Evolutionary conservation across 306 rosid species (phyloP).

Genomic region (Oemleria cerasiformis): DNA sequence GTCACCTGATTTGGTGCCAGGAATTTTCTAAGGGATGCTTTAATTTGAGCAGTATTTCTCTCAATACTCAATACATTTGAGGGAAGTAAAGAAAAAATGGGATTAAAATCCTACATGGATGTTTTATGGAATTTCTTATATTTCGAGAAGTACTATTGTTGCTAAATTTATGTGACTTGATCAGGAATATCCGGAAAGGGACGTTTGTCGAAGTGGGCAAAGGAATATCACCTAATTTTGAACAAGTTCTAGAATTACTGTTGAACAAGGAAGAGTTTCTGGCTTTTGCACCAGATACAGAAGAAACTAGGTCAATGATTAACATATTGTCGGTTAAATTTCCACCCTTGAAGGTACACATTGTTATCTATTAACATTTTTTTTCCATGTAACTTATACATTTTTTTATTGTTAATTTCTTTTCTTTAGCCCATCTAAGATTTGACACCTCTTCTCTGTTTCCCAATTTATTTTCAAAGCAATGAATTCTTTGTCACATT

Average conservation of each 20-base stretch:
- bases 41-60: not conserved
- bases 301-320: conserved; percentile 70
- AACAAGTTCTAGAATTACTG: conserved; percentile 60
- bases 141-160: not conserved
- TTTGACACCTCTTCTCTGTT: conserved; percentile 9
- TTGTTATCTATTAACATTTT: not conserved
- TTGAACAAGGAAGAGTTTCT: conserved; percentile 59
- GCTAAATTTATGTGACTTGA: conserved; percentile 30
- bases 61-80: not conserved
- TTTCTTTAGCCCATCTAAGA: not conserved
- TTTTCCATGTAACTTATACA: conserved; percentile 8
- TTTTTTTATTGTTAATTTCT: not conserved
- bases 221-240: conserved; percentile 79
- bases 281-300: conserved; percentile 82
- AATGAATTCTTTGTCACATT: not conserved
- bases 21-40: not conserved
- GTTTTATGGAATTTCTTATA: not conserved
- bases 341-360: conserved; percentile 73
- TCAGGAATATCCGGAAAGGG: conserved; percentile 68
- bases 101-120: not conserved
- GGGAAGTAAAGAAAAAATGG: not conserved
- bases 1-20: not conserved
- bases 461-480: not conserved
- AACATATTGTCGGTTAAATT: conserved; percentile 59
- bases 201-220: conserved; percentile 89